Base-by-base conservation (phyloP, 83 land plant species). In the Isoetes engelmannii region DNA sequence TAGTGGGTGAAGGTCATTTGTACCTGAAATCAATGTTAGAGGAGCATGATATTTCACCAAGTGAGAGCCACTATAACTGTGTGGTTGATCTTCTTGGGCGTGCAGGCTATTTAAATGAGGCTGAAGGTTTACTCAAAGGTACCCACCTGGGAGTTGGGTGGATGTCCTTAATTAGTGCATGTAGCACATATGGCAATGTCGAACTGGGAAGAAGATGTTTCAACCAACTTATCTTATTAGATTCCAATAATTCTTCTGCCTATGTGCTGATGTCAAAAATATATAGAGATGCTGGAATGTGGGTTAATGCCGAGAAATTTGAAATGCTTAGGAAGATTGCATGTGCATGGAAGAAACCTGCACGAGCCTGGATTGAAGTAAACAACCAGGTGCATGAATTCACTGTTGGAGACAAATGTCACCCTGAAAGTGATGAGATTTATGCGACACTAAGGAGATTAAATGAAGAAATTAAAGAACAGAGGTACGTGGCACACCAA, bases 31-130 rank as follows among this genome's bases (percentile, higher is more conserved):
- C 28, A 8, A 69, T 69, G 64, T 10, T 62, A 42, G 69, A 69
- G 6, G 71, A 69, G 67, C 44, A 10, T 41, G 69, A 42, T 4
- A 69, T 69, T 21, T 5, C 10, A 6, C 71, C 71, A 50, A 54
- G 71, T 44, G 41, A n/a, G 13, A 45, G 28, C 42, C 71, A 69
- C 6, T 69, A 10, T 42, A 37, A 41, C n/a, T 69, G 56, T 13
- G 28, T 69, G 64, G 44, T 69, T 5, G 71, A 69, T 21, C 21
- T 10, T 8, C 69, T 54, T 54, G 69, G 56, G 5, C 71, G 71
- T 9, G 64, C 71, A 8, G 71, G 71, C 28, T 21, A 58, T 15
- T 7, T 5, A 50, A 44, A 69, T 17, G 44, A 19, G 18, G 15
- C 71, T 69, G 8, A 6, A 41, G 63, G 17, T 20, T 53, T 48